Evolutionary conservation across 768 basidiomycete genomes (phyloP), one percentile per base, ranked within the genome.

Genomic region (Boletus pseudopeckii): DNA sequence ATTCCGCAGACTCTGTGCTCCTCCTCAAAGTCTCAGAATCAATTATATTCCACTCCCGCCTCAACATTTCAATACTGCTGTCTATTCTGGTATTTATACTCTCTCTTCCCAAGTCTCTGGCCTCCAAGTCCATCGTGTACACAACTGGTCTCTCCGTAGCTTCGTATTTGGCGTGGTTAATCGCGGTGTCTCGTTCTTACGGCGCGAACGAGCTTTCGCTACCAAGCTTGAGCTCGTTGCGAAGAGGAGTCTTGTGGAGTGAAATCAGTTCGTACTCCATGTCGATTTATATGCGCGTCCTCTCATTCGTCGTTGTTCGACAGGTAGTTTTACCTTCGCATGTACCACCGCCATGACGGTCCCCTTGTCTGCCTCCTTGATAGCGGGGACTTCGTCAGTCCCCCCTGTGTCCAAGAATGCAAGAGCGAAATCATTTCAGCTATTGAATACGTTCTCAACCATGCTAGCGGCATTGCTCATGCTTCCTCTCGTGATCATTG

Each of bases 301-400:
- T 51, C 55, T 54, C 53, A 60, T 48, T 15, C 10, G 14, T 42
- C 22, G 9, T 34, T 48, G 34, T 50, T 40, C 28, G 30, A 55
- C 53, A 88, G 86, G 80, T 46, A 77, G 77, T 18, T 28, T 64
- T n/a, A 79, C 82, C 9, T 89, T 90, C 64, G 74, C 82, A 13
- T 89, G 87, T 62, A 77, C 83, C 17, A 82, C 87, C 1, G 73
- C 81, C 7, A 78, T 80, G 54, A 86, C 88, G 5, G 73, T 88
- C 17, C 80, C 85, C 18, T 67, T 89, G 49, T 88, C 86, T 56
- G 75, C 81, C 36, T 81, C 86, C 4, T 67, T 88, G 48, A 78
- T 77, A 53, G 77, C 77, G 26, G 70, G 59, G 14, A 51, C 43
- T 7, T n/a, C 60, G n/a, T 32, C 34, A 1, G 37, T 17, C 5